Evolutionary conservation across 768 basidiomycete genomes (phyloP).

Genomic region (Leccinum barrowsii): DNA sequence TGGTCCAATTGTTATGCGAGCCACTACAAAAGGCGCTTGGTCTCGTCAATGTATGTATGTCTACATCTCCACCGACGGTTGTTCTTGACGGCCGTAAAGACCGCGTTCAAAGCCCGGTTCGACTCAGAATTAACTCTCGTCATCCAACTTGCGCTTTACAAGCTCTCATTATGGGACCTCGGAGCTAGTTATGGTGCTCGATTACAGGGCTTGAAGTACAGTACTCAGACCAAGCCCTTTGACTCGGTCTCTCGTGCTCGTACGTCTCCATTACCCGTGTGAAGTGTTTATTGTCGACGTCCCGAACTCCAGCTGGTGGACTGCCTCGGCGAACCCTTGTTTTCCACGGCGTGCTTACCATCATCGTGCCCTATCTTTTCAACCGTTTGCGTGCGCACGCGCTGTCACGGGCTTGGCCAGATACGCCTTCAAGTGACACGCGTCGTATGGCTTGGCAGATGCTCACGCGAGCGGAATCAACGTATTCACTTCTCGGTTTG

Average conservation of each 20-base stretch:
- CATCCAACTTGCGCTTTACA: constrained; percentile 72
- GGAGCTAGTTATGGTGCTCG: constrained; percentile 82
- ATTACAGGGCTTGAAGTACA: constrained; percentile 74
- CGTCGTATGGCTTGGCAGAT: constrained; percentile 71
- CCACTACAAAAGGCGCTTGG: constrained; percentile 74
- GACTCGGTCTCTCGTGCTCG: constrained; percentile 16
- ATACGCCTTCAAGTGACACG: constrained; percentile 76
- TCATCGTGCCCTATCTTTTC: constrained; percentile 77
- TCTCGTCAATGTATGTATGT: constrained; percentile 57
- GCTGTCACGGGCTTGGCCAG: constrained; percentile 85
- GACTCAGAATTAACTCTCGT: constrained; percentile 73
- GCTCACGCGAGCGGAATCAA: constrained; percentile 64
- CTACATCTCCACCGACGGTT: neutral
- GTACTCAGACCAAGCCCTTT: constrained; percentile 14
- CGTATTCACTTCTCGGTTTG: constrained; percentile 58
- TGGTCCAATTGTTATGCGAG: constrained; percentile 75
- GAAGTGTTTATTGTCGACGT: neutral
- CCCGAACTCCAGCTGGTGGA: constrained; percentile 49
- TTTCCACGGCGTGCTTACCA: constrained; percentile 67
- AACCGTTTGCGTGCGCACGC: constrained; percentile 70
- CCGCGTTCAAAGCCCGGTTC: constrained; percentile 54
- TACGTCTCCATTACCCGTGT: constrained; percentile 12
- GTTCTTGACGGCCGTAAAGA: constrained; percentile 37
- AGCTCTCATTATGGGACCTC: constrained; percentile 76
- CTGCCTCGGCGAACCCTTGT: constrained; percentile 59